Conservation (phyloP, 768 basidiomycete genomes). For the Rhizopogon rudus region DNA sequence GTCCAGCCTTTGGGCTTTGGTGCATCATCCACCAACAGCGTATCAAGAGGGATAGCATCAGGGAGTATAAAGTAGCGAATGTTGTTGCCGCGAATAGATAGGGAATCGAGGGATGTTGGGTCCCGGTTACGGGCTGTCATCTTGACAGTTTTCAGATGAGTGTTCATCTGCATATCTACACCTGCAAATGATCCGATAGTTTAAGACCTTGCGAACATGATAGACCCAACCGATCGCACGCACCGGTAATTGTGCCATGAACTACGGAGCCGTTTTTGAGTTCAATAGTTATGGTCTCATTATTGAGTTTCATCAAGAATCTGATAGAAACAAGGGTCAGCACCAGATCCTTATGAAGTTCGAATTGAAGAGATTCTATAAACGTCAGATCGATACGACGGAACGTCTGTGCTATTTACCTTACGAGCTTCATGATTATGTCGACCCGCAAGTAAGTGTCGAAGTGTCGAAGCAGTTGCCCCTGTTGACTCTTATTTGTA, state of each 20-base stretch:
- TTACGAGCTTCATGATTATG: constrained; percentile 74
- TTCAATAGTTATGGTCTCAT: constrained; percentile 97
- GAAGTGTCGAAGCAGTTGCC: not conserved
- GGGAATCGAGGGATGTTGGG: constrained; percentile 77
- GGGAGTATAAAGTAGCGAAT: constrained; percentile 97
- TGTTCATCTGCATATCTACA: constrained; percentile 99
- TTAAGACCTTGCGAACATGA: not conserved
- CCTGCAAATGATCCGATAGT: constrained; percentile 41
- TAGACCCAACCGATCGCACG: constrained; percentile 16
- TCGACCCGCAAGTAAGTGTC: not conserved
- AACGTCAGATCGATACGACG: constrained; percentile 2
- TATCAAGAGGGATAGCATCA: constrained; percentile 93
- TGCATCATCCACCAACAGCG: constrained; percentile 94
- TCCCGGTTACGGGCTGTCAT: constrained; percentile 92
- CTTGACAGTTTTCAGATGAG: constrained; percentile 96
- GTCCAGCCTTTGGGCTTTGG: constrained; percentile 93
- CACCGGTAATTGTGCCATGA: constrained; percentile 96
- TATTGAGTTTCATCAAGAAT: constrained; percentile 99
- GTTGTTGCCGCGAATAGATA: constrained; percentile 96
- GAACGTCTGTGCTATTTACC: constrained; percentile 37
- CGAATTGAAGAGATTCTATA: constrained; percentile 2
- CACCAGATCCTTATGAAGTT: constrained; percentile 1
- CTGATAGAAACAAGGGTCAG: constrained; percentile 37
- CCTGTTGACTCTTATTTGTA: constrained; percentile 1
- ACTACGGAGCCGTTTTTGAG: constrained; percentile 96